These are phyloP conservation scores for Taxillus chinensis DNA, from an alignment of 164 flowering plant genomes.

Conservation along the genomic window DNA sequence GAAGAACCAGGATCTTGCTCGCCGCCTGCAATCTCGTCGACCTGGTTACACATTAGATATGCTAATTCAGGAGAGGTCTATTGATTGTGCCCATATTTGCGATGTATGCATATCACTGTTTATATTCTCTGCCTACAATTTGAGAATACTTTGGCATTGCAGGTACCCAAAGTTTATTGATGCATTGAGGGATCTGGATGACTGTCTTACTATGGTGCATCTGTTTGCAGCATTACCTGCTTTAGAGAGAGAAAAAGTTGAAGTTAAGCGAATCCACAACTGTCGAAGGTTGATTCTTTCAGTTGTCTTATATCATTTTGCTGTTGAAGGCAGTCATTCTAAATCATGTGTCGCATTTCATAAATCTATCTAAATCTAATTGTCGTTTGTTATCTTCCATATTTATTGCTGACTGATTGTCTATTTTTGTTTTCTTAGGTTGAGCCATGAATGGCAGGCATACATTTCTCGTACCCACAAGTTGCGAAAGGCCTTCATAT, in stretches of 20 bases:
- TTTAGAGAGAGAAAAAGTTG: conserved; percentile 47
- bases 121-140: neutral
- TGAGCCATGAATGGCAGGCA: conserved; percentile 97
- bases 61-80: conserved; percentile 66
- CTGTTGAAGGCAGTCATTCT: neutral
- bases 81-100: neutral
- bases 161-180: conserved; percentile 84
- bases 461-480: conserved; percentile 81
- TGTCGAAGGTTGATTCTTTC: conserved; percentile 60
- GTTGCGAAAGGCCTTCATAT: conserved; percentile 67
- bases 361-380: neutral
- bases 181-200: conserved; percentile 93
- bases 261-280: conserved; percentile 58
- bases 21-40: conserved; percentile 30
- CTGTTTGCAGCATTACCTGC: conserved; percentile 90
- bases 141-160: conserved; percentile 5
- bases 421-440: conserved; percentile 28
- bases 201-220: conserved; percentile 85
- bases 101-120: neutral
- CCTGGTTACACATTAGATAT: conserved; percentile 57
- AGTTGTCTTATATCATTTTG: neutral
- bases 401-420: neutral
- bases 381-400: neutral
- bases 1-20: conserved; percentile 52
- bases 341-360: neutral